phyloP scores from a whole-genome alignment of 441 rosid species.

The Lepidium campestre region DNA sequence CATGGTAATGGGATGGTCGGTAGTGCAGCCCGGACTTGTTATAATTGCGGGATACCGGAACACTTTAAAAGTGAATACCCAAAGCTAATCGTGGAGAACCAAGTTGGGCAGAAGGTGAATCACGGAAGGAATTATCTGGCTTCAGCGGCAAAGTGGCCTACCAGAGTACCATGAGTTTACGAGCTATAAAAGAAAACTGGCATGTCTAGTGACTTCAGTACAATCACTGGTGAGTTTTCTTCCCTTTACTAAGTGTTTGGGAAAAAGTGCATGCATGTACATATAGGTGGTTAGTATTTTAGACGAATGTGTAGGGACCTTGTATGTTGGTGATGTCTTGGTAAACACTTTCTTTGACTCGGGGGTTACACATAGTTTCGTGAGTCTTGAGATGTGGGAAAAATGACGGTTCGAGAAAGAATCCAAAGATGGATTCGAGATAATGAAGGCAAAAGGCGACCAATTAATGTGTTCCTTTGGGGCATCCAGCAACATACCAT shows the following conservation, averaged over 20 bases:
- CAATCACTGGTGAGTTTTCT: background rate
- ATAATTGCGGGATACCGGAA: background rate
- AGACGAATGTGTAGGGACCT: background rate
- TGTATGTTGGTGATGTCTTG: no score
- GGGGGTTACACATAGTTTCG: no score
- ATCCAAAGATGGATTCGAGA: no score
- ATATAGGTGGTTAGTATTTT: background rate
- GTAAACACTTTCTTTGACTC: no score
- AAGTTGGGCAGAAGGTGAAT: fast-evolving
- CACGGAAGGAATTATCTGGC: fast-evolving
- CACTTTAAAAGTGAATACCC: background rate
- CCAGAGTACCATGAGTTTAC: background rate
- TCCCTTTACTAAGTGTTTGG: fast-evolving
- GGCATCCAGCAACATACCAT: no score
- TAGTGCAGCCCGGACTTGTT: background rate
- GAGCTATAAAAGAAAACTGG: background rate
- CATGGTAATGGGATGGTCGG: background rate
- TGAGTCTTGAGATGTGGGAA: no score
- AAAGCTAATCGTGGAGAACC: background rate
- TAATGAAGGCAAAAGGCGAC: no score
- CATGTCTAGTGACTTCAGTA: background rate
- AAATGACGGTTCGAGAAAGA: no score
- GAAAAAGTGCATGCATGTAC: background rate
- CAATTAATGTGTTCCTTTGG: no score
- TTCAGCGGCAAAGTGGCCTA: fast-evolving